phyloP scores from a whole-genome alignment of 441 rosid genomes.

The Gossypium schwendimanii region DNA sequence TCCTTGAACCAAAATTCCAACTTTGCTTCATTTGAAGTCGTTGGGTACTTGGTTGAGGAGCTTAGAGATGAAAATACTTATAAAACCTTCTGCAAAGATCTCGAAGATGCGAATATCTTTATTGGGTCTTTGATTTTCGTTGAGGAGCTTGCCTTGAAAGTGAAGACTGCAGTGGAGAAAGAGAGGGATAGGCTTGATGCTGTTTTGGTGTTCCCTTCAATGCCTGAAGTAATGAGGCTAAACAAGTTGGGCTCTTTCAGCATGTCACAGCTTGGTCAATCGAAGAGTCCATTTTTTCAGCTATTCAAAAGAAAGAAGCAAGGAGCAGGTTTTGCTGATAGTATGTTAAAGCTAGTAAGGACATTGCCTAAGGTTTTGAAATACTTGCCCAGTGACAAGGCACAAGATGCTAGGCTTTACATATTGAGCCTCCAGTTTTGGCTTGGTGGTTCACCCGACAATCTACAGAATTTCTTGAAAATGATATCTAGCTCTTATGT shows the following conservation, averaged over 20 bases:
- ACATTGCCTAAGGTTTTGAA: constrained; percentile 92
- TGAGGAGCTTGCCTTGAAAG: constrained; percentile 88
- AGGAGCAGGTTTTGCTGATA: constrained; percentile 94
- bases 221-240: constrained; percentile 98
- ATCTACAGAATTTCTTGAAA: constrained; percentile 85
- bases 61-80: constrained; percentile 64
- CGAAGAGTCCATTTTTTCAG: constrained; percentile 90
- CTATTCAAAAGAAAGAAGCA: constrained; percentile 86
- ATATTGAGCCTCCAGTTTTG: constrained; percentile 92
- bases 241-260: constrained; percentile 95
- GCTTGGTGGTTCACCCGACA: constrained; percentile 97
- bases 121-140: constrained; percentile 91
- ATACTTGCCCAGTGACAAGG: constrained; percentile 89
- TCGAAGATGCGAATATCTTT: constrained; percentile 83
- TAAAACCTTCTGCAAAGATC: constrained; percentile 70
- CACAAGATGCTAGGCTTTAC: constrained; percentile 93
- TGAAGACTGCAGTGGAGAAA: constrained; percentile 85
- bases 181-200: constrained; percentile 91
- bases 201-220: constrained; percentile 94
- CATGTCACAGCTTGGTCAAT: constrained; percentile 97
- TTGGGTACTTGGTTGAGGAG: constrained; percentile 90
- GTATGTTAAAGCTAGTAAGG: constrained; percentile 90
- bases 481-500: constrained; percentile 93
- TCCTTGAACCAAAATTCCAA: constrained; percentile 52
- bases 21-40: constrained; percentile 68